Conservation (phyloP, 495 filamentous ascomycete species). For the Ascobolus immersus region DNA sequence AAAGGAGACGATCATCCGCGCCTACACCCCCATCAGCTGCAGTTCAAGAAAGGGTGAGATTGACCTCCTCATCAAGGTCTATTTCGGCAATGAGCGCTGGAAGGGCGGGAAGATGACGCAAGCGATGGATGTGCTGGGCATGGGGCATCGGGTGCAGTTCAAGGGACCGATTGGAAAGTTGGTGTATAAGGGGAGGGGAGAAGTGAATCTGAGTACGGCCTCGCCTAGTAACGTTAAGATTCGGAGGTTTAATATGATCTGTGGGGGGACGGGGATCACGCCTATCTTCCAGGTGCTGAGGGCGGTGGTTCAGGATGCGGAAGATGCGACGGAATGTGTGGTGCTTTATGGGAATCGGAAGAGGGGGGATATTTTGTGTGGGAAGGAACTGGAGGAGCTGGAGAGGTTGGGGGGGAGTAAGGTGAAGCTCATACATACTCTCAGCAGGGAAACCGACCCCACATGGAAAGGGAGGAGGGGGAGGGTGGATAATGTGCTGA, state of each 20-base stretch:
- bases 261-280: conserved; percentile 70
- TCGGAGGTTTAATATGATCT: conserved; percentile 70
- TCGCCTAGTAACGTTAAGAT: conserved; percentile 29
- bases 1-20: conserved; percentile 48
- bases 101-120: conserved; percentile 68
- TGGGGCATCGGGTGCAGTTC: conserved; percentile 48
- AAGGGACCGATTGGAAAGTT: conserved; percentile 85
- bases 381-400: conserved; percentile 44
- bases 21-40: conserved; percentile 71
- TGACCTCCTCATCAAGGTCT: conserved; percentile 65
- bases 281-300: conserved; percentile 75
- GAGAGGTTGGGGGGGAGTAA: conserved; percentile 24
- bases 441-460: conserved; percentile 27
- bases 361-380: conserved; percentile 65
- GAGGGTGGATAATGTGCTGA: conserved; percentile 35
- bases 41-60: conserved; percentile 33
- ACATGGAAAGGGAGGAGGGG: conserved; percentile 48
- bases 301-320: conserved; percentile 33
- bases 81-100: conserved; percentile 28
- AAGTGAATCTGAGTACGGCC: conserved; percentile 34
- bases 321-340: conserved; percentile 23
- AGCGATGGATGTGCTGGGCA: conserved; percentile 41
- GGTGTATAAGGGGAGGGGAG: conserved; percentile 45
- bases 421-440: conserved; percentile 44
- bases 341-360: conserved; percentile 59